These are phyloP conservation scores for Leccinum angustisporum DNA, from an alignment of 1,284 basidiomycete genomes.

Conservation along the genomic window DNA sequence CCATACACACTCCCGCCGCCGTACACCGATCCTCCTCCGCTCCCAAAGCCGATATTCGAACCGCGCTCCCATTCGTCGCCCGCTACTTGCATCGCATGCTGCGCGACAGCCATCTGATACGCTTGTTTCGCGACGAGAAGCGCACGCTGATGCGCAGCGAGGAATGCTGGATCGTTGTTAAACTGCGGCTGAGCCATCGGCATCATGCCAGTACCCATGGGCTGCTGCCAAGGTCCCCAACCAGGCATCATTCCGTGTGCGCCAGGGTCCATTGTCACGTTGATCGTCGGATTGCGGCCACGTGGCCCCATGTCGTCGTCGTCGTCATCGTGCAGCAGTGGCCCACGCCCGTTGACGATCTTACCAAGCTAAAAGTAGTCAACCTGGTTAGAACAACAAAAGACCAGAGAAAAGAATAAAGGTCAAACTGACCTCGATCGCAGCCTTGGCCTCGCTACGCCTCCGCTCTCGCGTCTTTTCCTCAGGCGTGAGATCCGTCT, in stretches of 20 bases:
- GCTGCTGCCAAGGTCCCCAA: conserved; percentile 34
- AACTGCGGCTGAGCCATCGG: conserved; percentile 33
- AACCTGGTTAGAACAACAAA: conserved; percentile 4
- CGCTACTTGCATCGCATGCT: conserved; percentile 79
- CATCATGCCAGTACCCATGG: conserved; percentile 25
- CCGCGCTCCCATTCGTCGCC: conserved; percentile 84
- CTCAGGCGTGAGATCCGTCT: conserved; percentile 43
- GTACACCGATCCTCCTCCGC: conserved; percentile 34
- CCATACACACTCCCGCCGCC: conserved; percentile 33
- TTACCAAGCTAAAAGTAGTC: conserved; percentile 61
- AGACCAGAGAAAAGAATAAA: conserved; percentile 9
- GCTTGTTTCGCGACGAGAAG: conserved; percentile 82
- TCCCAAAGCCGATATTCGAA: conserved; percentile 49
- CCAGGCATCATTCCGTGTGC: conserved; percentile 32
- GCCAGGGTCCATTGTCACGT: conserved; percentile 46
- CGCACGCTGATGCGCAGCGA: conserved; percentile 77
- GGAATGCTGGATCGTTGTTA: conserved; percentile 50
- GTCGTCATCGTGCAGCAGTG: conserved; percentile 52
- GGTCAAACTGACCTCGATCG: conserved; percentile 63
- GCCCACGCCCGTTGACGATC: conserved; percentile 72
- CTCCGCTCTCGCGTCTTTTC: conserved; percentile 63
- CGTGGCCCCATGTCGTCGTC: conserved; percentile 43
- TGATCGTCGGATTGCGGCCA: conserved; percentile 32
- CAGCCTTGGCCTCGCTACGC: conserved; percentile 72
- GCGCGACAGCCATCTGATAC: conserved; percentile 81